Evolutionary conservation across 78 protist genomes (phyloP), one percentile per base, ranked within the genome.

Genomic region (Dictyostelium purpureum): DNA sequence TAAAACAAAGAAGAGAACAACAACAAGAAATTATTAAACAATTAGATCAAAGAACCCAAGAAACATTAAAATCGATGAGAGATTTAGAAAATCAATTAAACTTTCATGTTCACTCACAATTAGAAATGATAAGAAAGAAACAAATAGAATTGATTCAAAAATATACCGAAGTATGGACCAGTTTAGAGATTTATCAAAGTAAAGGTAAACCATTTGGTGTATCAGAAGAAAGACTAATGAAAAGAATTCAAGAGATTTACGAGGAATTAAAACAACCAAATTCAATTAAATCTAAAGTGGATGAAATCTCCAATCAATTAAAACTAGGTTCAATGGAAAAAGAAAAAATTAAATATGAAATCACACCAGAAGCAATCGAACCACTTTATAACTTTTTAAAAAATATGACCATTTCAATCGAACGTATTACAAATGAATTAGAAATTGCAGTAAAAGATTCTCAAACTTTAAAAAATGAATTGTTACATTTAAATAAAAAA

Each of bases 361-460:
- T 85, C 0, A 11, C 35, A 1, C 59, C 77, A 26, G 82, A 70
- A 24, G 63, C 92, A 19, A 21, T 85, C 2, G 92, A 85, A 61
- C 43, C 92, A 26, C 75, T 85, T 5, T 61, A 56, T 38, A 47
- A 49, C 2, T 40, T 85, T n/a, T 73, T 85, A 11, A 85, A 73
- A 56, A 66, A 73, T 26, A 85, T 85, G 92, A 85, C 77, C 0
- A 40, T 52, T 10, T 52, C 92, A 16, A 73, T 85, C 33, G 82
- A 85, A 61, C 21, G 57, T 7, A 85, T 85, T 38, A 21, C 92
- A 21, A 59, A 40, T 45, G 92, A 85, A 40, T 59, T 85, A 2
- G 92, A 85, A 74, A 14, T 47, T 1, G 78, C 92, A n/a, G 28
- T 73, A 19, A 77, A 85, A 85, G 92, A 85, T 85, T 74, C 76